Conservation (phyloP, 108 stramenopile genomes). For the Cyclotella distinguenda region DNA sequence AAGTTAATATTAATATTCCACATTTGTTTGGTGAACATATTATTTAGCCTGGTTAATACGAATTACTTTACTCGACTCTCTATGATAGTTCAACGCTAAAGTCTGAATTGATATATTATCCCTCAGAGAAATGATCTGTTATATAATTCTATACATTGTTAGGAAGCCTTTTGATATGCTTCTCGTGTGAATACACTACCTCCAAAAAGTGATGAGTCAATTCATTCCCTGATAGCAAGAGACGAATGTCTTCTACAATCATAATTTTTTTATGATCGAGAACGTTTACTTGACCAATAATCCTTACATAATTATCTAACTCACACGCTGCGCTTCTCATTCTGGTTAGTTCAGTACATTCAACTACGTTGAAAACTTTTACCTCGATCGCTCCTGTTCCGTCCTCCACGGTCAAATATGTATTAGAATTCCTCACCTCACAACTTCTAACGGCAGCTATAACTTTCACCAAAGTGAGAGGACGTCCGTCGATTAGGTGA, state of each 20-base stretch:
- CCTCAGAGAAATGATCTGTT: no score
- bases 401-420: conserved; percentile 75
- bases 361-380: conserved; percentile 76
- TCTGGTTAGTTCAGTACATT: conserved; percentile 55
- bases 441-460: conserved; percentile 63
- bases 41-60: no score
- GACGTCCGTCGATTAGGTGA: conserved; percentile 67
- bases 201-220: conserved; percentile 83
- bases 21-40: no score
- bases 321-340: conserved; percentile 42
- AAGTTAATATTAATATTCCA: no score
- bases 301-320: conserved; percentile 66
- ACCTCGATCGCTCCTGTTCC: conserved; percentile 81
- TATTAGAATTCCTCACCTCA: conserved; percentile 60
- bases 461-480: conserved; percentile 67
- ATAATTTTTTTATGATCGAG: conserved; percentile 68
- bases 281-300: conserved; percentile 72
- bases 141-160: no score
- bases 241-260: conserved; percentile 67
- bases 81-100: no score
- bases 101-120: no score
- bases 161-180: conserved; percentile 28
- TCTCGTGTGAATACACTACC: conserved; percentile 70
- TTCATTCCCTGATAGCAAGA: conserved; percentile 65
- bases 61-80: no score